These are phyloP conservation scores for Chimonanthus salicifolius DNA, from an alignment of 164 flowering plant species.

Conservation along the genomic window DNA sequence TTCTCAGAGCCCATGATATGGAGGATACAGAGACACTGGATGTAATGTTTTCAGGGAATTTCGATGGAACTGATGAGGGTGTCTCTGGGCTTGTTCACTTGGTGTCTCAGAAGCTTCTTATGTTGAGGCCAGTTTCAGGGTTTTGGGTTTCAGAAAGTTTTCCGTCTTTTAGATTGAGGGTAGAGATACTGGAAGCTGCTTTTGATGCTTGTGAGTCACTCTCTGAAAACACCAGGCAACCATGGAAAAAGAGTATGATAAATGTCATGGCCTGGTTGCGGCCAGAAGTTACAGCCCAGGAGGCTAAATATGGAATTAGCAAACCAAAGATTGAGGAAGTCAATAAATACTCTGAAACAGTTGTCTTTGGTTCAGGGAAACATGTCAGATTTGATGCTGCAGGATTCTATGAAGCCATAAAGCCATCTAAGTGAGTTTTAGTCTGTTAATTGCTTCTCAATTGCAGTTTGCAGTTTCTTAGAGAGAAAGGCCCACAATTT, in stretches of 20 bases:
- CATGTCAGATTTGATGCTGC: slow-evolving; percentile 50
- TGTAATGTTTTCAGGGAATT: slow-evolving; percentile 50
- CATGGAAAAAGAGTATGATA: slow-evolving; percentile 90
- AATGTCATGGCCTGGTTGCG: slow-evolving; percentile 85
- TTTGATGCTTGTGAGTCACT: slow-evolving; percentile 72
- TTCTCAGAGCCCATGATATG: slow-evolving; percentile 11
- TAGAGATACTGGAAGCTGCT: slow-evolving; percentile 56
- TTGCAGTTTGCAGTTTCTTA: background rate
- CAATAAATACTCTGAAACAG: slow-evolving; percentile 18
- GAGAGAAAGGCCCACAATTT: too few relatives aligned
- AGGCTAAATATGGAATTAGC: slow-evolving; percentile 50
- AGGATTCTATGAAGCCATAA: slow-evolving; percentile 82
- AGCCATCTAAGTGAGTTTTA: slow-evolving; percentile 81
- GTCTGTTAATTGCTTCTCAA: background rate
- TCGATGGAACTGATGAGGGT: slow-evolving; percentile 83
- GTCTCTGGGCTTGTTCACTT: slow-evolving; percentile 78
- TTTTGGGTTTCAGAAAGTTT: slow-evolving; percentile 18
- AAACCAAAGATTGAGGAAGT: slow-evolving; percentile 11
- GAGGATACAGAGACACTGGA: slow-evolving; percentile 18
- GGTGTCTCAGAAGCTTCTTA: slow-evolving; percentile 47
- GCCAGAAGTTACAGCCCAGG: slow-evolving; percentile 71
- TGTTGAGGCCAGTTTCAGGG: slow-evolving; percentile 55
- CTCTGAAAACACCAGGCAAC: slow-evolving; percentile 47
- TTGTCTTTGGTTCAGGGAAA: slow-evolving; percentile 15
- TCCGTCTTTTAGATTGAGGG: slow-evolving; percentile 48